Conservation (phyloP, 805 yeast genomes). For the Starmerella tilneyi region DNA sequence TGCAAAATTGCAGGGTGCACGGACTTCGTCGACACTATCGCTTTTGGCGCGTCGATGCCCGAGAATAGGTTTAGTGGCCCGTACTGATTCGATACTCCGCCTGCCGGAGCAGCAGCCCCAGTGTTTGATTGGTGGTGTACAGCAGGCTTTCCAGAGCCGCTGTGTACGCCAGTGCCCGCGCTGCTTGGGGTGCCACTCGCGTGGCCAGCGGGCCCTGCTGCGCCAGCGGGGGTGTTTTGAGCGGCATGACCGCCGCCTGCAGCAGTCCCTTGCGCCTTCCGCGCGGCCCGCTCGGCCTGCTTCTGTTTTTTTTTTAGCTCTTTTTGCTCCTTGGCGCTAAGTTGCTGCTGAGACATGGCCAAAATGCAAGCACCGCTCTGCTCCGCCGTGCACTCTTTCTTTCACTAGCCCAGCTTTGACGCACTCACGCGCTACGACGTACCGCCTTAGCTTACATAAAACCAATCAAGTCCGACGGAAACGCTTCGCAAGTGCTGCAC, state of each 20-base stretch:
- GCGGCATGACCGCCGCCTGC: slow-evolving; percentile 26
- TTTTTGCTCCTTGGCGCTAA: slow-evolving; percentile 36
- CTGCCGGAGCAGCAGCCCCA: background rate
- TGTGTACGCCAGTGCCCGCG: slow-evolving; percentile 38
- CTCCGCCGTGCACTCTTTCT: background rate
- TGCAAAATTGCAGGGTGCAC: slow-evolving; percentile 81
- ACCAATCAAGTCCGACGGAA: too few relatives aligned
- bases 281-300: slow-evolving; percentile 86
- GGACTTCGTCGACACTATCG: slow-evolving; percentile 44
- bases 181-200: slow-evolving; percentile 19
- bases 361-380: background rate
- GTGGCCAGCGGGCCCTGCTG: background rate
- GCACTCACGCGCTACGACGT: background rate
- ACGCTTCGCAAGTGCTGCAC: too few relatives aligned
- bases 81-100: slow-evolving; percentile 27
- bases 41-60: slow-evolving; percentile 32
- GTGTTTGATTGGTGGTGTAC: slow-evolving; percentile 24
- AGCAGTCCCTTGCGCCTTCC: slow-evolving; percentile 52
- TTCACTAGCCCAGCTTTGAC: background rate
- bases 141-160: background rate
- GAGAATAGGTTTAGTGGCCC: slow-evolving; percentile 37
- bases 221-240: background rate
- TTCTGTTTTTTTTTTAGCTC: slow-evolving; percentile 83
- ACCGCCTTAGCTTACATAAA: background rate
- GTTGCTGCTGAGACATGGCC: slow-evolving; percentile 4